Conservation (phyloP, 208 protist genomes). For the Acanthamoeba culbertsoni region DNA sequence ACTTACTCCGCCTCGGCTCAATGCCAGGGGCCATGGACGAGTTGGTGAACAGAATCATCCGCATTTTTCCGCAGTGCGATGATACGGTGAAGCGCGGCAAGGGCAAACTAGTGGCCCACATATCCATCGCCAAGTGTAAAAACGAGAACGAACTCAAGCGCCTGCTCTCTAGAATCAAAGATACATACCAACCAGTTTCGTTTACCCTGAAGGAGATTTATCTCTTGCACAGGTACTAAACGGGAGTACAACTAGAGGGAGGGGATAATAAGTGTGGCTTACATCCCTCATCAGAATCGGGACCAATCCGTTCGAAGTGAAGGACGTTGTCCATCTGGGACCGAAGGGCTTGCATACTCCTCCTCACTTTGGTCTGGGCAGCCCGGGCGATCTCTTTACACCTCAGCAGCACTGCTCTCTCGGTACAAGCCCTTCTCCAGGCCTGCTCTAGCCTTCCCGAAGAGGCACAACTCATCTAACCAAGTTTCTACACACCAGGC, state of each 20-base stretch:
- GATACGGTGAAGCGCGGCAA: not conserved
- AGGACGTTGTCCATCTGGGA: not conserved
- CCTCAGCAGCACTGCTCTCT: not conserved
- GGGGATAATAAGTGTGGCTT: not conserved
- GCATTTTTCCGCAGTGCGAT: slow-evolving; percentile 23
- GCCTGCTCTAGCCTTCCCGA: no score
- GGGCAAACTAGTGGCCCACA: slow-evolving; percentile 46
- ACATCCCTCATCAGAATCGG: not conserved
- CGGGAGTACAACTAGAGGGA: not conserved
- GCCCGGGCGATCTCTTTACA: not conserved
- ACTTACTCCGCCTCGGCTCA: not conserved
- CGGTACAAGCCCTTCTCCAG: not conserved
- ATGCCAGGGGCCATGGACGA: not conserved
- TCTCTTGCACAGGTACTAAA: not conserved
- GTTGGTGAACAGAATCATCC: not conserved
- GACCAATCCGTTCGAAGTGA: slow-evolving; percentile 7
- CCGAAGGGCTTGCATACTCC: not conserved
- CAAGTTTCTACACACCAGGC: not conserved
- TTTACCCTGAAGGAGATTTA: slow-evolving; percentile 51
- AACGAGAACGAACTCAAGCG: not conserved
- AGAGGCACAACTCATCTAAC: no score
- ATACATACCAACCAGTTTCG: not conserved
- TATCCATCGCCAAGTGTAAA: slow-evolving; percentile 27
- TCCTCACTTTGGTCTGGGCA: slow-evolving; percentile 16
- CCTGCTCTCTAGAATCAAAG: not conserved